These are phyloP conservation scores for Penicillium glabrum DNA, from an alignment of 2,329 filamentous ascomycete genomes.

Conservation along the genomic window DNA sequence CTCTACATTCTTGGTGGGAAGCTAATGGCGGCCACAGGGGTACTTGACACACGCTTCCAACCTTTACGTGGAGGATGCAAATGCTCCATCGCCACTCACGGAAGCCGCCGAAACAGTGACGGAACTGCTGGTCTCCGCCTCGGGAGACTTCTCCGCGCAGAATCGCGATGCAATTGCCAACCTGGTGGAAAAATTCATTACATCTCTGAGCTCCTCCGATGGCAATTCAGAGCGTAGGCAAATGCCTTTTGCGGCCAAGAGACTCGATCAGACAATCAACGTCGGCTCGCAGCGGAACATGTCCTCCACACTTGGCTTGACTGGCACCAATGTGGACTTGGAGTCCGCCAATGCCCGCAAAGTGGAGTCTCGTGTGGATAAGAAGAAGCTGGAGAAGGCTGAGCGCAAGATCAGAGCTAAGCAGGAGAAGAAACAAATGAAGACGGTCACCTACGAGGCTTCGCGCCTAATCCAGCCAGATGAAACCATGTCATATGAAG, in stretches of 20 bases:
- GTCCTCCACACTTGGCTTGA: slow-evolving; percentile 88
- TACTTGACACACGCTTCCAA: slow-evolving; percentile 93
- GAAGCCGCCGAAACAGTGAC: slow-evolving; percentile 83
- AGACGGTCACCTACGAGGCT: slow-evolving; percentile 96
- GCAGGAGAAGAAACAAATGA: slow-evolving; percentile 97
- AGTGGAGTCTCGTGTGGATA: slow-evolving; percentile 95
- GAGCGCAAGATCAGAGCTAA: slow-evolving; percentile 97
- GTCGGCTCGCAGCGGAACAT: slow-evolving; percentile 93
- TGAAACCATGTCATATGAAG: slow-evolving; percentile 88
- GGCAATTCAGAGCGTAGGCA: slow-evolving; percentile 67
- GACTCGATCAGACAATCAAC: slow-evolving; percentile 91
- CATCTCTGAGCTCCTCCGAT: slow-evolving; percentile 73
- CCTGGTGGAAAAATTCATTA: slow-evolving; percentile 86
- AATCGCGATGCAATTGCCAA: slow-evolving; percentile 77
- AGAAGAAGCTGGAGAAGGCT: slow-evolving; percentile 98
- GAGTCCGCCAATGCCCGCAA: slow-evolving; percentile 91
- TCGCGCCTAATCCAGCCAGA: slow-evolving; percentile 82
- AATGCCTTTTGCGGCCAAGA: slow-evolving; percentile 73
- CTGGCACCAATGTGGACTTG: slow-evolving; percentile 80
- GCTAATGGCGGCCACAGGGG: slow-evolving; percentile 49
- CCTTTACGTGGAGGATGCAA: slow-evolving; percentile 70
- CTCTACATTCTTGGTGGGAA: not conserved
- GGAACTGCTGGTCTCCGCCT: slow-evolving; percentile 90
- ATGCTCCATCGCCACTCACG: slow-evolving; percentile 70
- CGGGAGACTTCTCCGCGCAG: slow-evolving; percentile 71